Evolutionary conservation across 179 eudicot genomes (phyloP).

Genomic region (Vitellaria paradoxa): DNA sequence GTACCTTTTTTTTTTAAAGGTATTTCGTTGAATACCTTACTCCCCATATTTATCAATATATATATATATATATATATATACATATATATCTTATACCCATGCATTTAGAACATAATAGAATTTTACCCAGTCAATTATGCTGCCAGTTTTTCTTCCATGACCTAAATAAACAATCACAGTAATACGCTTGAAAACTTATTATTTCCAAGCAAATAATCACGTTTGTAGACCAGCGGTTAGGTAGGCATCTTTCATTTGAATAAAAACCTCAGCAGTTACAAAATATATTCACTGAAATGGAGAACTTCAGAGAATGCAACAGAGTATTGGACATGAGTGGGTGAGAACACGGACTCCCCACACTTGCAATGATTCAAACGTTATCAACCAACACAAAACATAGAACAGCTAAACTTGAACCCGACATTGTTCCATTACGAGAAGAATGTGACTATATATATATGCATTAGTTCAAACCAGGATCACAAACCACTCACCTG

Average conservation of each 20-base stretch:
- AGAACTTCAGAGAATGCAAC: neutral
- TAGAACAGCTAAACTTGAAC: neutral
- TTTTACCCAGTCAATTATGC: neutral
- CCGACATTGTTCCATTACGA: neutral
- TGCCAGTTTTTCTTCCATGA: neutral
- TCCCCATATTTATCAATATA: too few species aligned
- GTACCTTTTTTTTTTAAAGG: too few species aligned
- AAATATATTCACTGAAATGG: neutral
- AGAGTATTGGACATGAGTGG: neutral
- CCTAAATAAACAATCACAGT: neutral
- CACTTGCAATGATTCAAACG: neutral
- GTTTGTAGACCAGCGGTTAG: neutral
- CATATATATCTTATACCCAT: too few species aligned
- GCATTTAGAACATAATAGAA: neutral
- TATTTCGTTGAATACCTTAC: too few species aligned
- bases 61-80: too few species aligned
- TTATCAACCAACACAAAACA: neutral
- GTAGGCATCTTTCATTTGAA: neutral
- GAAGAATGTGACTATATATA: neutral
- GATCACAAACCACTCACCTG: constrained; percentile 46
- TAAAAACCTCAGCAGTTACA: neutral
- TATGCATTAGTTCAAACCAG: neutral
- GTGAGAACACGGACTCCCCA: neutral
- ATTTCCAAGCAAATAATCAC: neutral
- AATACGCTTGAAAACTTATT: too few species aligned